These are phyloP conservation scores for Monilinia vaccinii-corymbosi DNA, from an alignment of 2,329 filamentous ascomycete genomes.

Conservation along the genomic window DNA sequence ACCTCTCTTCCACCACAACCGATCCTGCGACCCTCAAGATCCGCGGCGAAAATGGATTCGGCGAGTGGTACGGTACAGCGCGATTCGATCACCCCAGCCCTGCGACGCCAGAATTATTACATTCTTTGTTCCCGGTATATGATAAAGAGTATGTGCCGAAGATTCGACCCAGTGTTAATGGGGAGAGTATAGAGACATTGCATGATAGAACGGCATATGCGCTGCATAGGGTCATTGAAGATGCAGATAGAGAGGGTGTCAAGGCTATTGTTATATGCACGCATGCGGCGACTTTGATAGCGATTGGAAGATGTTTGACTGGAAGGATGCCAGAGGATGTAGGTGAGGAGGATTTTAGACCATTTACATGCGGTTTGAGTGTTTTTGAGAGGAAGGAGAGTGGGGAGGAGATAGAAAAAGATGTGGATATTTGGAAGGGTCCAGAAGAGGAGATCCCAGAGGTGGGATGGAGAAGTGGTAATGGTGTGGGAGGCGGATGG, in stretches of 20 bases:
- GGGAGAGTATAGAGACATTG: conserved; percentile 71
- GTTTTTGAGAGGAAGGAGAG: conserved; percentile 47
- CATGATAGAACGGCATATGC: conserved; percentile 70
- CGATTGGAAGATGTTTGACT: conserved; percentile 73
- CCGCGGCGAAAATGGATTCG: conserved; percentile 48
- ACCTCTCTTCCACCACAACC: conserved; percentile 28
- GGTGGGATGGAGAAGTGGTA: conserved; percentile 46
- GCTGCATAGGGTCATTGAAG: conserved; percentile 59
- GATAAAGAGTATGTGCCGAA: conserved; percentile 52
- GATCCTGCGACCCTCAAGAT: conserved; percentile 33
- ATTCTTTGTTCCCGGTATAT: conserved; percentile 53
- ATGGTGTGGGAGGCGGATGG: conserved; percentile 70
- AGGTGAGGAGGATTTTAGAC: conserved; percentile 69
- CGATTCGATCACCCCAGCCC: conserved; percentile 79
- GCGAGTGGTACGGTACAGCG: conserved; percentile 88
- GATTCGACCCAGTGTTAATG: conserved; percentile 61
- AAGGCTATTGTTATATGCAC: conserved; percentile 72
- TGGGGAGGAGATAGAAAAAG: conserved; percentile 31
- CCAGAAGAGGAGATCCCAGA: conserved; percentile 31
- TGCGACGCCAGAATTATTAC: conserved; percentile 53
- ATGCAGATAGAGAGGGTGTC: conserved; percentile 61
- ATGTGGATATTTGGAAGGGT: conserved; percentile 34
- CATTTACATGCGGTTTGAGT: conserved; percentile 75
- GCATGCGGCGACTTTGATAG: conserved; percentile 85
- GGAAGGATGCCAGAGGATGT: conserved; percentile 64